Percentiles rank a stretch among this genome's conserved stretches.
Conservation (phyloP, 1,139 yeast genomes). For the Diutina scorzettiae region DNA sequence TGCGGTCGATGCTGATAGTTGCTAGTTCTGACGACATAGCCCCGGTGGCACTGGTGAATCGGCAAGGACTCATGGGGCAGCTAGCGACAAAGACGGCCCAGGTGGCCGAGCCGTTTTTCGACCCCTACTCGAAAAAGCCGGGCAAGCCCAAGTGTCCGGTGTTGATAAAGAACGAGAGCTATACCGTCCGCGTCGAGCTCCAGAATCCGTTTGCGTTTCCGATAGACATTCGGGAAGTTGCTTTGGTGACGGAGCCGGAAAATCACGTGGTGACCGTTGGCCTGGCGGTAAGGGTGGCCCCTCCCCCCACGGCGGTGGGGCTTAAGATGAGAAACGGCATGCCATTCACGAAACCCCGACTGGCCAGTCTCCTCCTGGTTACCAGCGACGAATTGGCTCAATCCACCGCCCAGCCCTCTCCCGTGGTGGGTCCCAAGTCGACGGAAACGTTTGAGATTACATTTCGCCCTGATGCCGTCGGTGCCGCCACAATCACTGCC, state of each 20-base stretch:
- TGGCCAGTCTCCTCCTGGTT: background rate
- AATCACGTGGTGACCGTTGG: background rate
- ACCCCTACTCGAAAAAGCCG: conserved; percentile 20
- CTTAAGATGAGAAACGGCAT: background rate
- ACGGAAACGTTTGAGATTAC: conserved; percentile 2
- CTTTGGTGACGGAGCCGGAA: conserved; percentile 22
- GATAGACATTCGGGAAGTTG: conserved; percentile 45
- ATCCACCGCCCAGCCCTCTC: background rate
- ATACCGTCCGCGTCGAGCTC: conserved; percentile 40
- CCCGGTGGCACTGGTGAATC: conserved; percentile 11
- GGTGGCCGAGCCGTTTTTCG: conserved; percentile 15
- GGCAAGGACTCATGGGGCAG: background rate
- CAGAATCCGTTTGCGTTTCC: conserved; percentile 81
- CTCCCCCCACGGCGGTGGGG: background rate
- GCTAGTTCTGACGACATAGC: conserved; percentile 18
- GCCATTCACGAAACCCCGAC: background rate
- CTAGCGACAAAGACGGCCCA: background rate
- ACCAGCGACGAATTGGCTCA: conserved; percentile 3
- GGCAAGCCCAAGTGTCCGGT: conserved; percentile 18
- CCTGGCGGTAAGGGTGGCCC: background rate
- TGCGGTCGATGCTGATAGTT: conserved; percentile 24
- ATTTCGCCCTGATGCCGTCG: background rate
- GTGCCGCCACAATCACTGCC: background rate
- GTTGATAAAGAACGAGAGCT: conserved; percentile 40
- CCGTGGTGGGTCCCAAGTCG: background rate